Conservation (phyloP, 805 yeast genomes). For the Wickerhamiella cacticola region DNA sequence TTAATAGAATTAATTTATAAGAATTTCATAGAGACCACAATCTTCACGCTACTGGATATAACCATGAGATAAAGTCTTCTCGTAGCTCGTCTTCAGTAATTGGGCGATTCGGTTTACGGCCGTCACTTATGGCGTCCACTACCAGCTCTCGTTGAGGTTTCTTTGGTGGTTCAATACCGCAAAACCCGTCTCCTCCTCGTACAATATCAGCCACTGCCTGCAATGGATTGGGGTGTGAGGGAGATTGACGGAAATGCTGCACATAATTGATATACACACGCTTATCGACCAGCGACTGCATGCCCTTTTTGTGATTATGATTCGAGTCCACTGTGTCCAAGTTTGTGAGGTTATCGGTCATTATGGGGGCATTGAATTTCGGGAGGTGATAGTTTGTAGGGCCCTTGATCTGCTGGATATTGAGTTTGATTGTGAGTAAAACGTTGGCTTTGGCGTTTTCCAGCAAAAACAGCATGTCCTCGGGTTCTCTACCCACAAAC, state of each 20-base stretch:
- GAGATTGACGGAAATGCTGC: constrained; percentile 16
- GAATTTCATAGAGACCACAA: neutral
- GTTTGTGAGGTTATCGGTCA: constrained; percentile 21
- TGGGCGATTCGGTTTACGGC: constrained; percentile 10
- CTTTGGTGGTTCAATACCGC: constrained; percentile 7
- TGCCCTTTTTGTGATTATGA: constrained; percentile 35
- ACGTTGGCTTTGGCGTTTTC: constrained; percentile 75
- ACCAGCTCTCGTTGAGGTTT: constrained; percentile 7
- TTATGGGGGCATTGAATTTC: constrained; percentile 37
- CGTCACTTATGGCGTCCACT: constrained; percentile 13
- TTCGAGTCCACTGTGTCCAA: neutral
- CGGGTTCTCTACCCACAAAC: constrained; percentile 44
- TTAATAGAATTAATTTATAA: neutral
- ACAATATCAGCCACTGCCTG: constrained; percentile 67
- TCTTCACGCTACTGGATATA: neutral
- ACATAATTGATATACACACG: constrained; percentile 26
- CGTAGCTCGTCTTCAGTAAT: constrained; percentile 9
- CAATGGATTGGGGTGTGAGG: constrained; percentile 47
- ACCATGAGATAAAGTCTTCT: constrained; percentile 12
- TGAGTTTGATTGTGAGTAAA: constrained; percentile 35
- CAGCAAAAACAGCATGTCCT: constrained; percentile 47
- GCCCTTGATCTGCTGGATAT: constrained; percentile 37
- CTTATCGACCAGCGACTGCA: constrained; percentile 48
- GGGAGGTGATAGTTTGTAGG: constrained; percentile 32
- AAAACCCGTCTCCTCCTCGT: constrained; percentile 52